Evolutionary conservation across 768 basidiomycete genomes (phyloP).

Genomic region (Lenzites betulinus): DNA sequence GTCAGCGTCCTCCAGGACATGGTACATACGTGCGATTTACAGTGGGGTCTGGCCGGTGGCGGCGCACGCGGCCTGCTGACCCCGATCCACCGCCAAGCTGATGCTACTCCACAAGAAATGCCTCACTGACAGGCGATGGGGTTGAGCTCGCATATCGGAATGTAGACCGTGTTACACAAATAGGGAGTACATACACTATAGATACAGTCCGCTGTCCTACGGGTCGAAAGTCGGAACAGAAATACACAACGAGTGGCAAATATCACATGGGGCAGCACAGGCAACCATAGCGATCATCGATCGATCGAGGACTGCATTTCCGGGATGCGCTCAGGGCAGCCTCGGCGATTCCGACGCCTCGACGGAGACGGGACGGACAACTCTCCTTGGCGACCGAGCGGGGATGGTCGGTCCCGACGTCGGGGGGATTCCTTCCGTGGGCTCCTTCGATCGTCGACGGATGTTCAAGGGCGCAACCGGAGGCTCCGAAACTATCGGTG

Average conservation of each 20-base stretch:
- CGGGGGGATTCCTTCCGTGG: background rate
- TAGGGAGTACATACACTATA: background rate
- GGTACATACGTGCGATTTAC: no score
- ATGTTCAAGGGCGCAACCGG: slow-evolving; percentile 9
- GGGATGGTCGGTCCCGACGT: slow-evolving; percentile 7
- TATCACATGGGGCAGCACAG: no score
- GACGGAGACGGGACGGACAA: slow-evolving; percentile 6
- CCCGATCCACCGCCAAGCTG: no score
- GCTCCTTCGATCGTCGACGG: background rate
- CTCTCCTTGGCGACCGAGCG: slow-evolving; percentile 14
- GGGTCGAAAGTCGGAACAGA: background rate
- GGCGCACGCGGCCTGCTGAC: background rate
- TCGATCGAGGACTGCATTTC: slow-evolving; percentile 12
- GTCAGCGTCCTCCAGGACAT: no score
- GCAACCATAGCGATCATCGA: slow-evolving; percentile 4
- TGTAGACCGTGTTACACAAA: background rate
- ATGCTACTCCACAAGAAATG: no score
- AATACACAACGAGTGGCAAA: background rate
- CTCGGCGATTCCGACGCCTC: background rate
- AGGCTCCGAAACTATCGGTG: background rate
- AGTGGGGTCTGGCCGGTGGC: background rate
- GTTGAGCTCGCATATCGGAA: background rate
- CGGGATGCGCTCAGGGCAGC: background rate
- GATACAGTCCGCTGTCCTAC: slow-evolving; percentile 4
- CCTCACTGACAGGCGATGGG: background rate